Base-by-base conservation (phyloP, 78 protist species). In the Polysphondylium violaceum region DNA sequence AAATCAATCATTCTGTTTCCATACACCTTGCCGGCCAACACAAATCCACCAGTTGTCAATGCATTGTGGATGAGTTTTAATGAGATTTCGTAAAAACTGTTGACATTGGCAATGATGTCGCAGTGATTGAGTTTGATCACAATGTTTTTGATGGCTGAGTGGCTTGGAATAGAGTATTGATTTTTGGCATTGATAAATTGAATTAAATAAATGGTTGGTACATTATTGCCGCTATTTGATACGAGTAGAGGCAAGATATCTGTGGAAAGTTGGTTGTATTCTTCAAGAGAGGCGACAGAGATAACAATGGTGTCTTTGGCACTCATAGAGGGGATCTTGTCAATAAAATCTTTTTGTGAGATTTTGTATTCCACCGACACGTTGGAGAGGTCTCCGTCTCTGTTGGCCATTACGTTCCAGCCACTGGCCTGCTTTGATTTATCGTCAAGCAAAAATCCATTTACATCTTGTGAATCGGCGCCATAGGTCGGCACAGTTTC, bases 1-100 rank as follows among this genome's bases (percentile, higher is more conserved):
- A 97, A 40, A 64, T 97, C 92, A 60, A 97, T 94, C 98, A 97
- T 97, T 71, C 73, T 53, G 41, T 96, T 96, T 12, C 58, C 51
- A 71, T 61, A 94, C 0, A 94, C 96, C 69, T 76, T 95, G 7
- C 98, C 98, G 7, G 53, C 47, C 43, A 58, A 36, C 12, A 94
- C 85, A 55, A 87, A 95, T 6, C 95, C 96, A 50, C 96, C 87
- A n/a, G 98, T 96, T 16, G 97, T 91, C 23, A 96, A 33, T 41
- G 92, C 41, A 56, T 96, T 96, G 29, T 88, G 73, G 4, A 78
- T 58, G 60, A 88, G 55, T 64, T 96, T 96, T 29, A 92, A 43
- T 31, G 96, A 83, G 0, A 95, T 47, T n/a, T 94, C 95, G 40
- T 51, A 23, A 51, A 55, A 86, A 21, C 81, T 61, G n/a, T 59